Evolutionary conservation across 2,329 filamentous ascomycete genomes (phyloP).

Genomic region (Lasiodiplodia citricola): DNA sequence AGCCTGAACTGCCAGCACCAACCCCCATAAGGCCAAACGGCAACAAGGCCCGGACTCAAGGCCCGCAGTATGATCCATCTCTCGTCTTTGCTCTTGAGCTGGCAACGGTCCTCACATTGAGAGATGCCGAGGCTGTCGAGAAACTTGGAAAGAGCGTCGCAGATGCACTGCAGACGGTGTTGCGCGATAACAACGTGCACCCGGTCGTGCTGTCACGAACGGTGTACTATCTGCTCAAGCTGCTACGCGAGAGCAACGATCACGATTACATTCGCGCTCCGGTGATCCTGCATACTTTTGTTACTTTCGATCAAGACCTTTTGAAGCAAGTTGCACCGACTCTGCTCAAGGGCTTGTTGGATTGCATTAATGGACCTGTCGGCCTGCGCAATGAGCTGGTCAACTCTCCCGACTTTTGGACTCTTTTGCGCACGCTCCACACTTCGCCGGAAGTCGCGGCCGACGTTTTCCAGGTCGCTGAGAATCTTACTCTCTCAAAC

Average conservation of each 20-base stretch:
- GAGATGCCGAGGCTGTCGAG: conserved; percentile 74
- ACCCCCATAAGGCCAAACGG: conserved; percentile 64
- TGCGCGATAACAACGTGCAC: conserved; percentile 80
- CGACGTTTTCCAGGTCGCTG: conserved; percentile 85
- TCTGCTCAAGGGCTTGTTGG: conserved; percentile 77
- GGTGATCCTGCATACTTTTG: conserved; percentile 88
- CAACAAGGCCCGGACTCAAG: conserved; percentile 60
- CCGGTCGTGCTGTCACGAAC: conserved; percentile 82
- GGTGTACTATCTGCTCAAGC: conserved; percentile 82
- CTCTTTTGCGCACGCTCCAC: conserved; percentile 78
- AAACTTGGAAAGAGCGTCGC: conserved; percentile 79
- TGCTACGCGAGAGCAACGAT: conserved; percentile 85
- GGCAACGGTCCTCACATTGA: conserved; percentile 78
- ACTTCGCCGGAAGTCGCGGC: conserved; percentile 72
- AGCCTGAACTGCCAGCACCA: conserved; percentile 76
- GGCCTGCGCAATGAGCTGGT: conserved; percentile 89
- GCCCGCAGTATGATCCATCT: conserved; percentile 79
- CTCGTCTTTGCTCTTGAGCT: conserved; percentile 92
- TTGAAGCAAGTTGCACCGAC: conserved; percentile 77
- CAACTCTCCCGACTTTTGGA: conserved; percentile 97
- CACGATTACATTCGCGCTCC: conserved; percentile 91
- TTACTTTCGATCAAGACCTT: conserved; percentile 79
- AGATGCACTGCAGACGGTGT: conserved; percentile 77
- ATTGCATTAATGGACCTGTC: conserved; percentile 78
- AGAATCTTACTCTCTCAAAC: conserved; percentile 71